phyloP scores from a whole-genome alignment of 768 basidiomycete species.

The Mycena vulgaris region DNA sequence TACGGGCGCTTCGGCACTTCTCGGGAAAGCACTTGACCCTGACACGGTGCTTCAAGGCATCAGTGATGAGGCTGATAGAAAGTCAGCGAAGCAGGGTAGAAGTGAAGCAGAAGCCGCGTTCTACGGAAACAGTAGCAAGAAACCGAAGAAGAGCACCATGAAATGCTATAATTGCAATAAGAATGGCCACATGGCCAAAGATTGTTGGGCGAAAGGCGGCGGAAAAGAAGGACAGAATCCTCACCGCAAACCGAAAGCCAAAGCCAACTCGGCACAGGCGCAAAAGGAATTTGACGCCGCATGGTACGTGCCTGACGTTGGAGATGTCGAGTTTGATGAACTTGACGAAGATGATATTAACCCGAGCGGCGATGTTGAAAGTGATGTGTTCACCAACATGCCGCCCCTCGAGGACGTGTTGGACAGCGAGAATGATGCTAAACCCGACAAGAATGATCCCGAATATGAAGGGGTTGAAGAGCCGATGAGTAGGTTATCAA shows the following conservation, averaged over 20 bases:
- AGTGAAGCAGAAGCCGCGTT: slow-evolving; percentile 15
- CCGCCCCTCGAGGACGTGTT: slow-evolving; percentile 12
- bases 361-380: not conserved
- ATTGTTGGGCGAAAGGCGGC: slow-evolving; percentile 57
- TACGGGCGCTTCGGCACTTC: slow-evolving; percentile 6
- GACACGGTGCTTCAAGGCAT: slow-evolving; percentile 8
- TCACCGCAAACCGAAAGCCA: slow-evolving; percentile 33
- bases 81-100: too few relatives aligned
- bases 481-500: not conserved
- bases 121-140: slow-evolving; percentile 14
- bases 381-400: not conserved
- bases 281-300: slow-evolving; percentile 16
- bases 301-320: not conserved
- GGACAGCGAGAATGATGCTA: slow-evolving; percentile 1
- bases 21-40: slow-evolving; percentile 7
- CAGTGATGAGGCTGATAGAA: not conserved
- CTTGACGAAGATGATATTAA: slow-evolving; percentile 2
- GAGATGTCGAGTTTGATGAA: slow-evolving; percentile 16
- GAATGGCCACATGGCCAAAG: slow-evolving; percentile 45
- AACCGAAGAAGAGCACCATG: not conserved
- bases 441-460: not conserved
- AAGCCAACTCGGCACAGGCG: not conserved
- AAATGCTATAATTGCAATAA: slow-evolving; percentile 51
- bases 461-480: not conserved
- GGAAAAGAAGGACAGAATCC: slow-evolving; percentile 54